Evolutionary conservation across 148 eudicot genomes (phyloP).

Genomic region (Chenopodium suecicum): DNA sequence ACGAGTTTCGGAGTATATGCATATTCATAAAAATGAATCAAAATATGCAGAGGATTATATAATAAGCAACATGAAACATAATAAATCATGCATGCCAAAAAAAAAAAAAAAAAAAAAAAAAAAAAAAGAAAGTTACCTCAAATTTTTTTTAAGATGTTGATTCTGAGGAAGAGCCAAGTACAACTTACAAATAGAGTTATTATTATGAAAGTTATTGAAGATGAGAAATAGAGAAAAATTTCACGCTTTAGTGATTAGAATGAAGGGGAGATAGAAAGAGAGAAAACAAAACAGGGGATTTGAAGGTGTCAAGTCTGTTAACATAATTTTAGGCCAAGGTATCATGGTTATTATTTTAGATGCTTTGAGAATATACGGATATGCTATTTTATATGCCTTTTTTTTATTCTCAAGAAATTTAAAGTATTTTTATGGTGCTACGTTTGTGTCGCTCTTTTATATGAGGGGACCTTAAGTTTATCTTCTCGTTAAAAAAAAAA

Average conservation of each 20-base stretch:
- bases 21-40: not conserved
- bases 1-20: too few relatives aligned
- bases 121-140: not conserved
- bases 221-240: conserved; percentile 5
- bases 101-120: too few relatives aligned
- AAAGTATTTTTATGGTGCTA: not conserved
- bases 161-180: not conserved
- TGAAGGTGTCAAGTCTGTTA: not conserved
- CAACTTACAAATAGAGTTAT: too few relatives aligned
- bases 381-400: conserved; percentile 24
- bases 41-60: not conserved
- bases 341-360: conserved; percentile 18
- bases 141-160: not conserved
- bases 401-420: not conserved
- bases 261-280: not conserved
- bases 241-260: not conserved
- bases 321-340: conserved; percentile 2
- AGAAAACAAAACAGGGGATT: not conserved
- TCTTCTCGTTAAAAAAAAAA: not conserved
- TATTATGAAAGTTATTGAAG: too few relatives aligned
- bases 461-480: not conserved
- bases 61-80: not conserved
- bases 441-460: conserved; percentile 1
- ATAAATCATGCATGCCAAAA: too few relatives aligned
- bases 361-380: conserved; percentile 53